A percentile compares a stretch with the other conserved stretches of the same genome.
These are phyloP conservation scores for Xylaria telfairii DNA, from an alignment of 495 filamentous ascomycete species.

Conservation along the genomic window DNA sequence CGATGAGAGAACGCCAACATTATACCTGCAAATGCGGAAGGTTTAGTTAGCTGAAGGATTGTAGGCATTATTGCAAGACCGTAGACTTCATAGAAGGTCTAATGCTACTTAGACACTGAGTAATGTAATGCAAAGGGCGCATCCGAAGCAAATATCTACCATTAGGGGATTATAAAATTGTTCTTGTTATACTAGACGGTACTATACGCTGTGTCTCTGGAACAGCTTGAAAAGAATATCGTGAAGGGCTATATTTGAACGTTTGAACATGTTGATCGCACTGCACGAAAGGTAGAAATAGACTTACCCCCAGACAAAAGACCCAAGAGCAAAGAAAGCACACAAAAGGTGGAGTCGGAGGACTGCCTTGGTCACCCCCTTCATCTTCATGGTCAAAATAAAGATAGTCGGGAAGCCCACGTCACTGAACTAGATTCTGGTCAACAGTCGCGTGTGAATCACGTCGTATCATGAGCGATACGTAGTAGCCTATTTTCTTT, in stretches of 20 bases:
- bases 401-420: neutral
- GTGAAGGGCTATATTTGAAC: neutral
- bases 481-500: no score
- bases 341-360: constrained; percentile 55
- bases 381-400: constrained; percentile 20
- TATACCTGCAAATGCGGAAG: constrained; percentile 48
- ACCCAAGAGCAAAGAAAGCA: constrained; percentile 61
- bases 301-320: constrained; percentile 65
- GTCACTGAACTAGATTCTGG: neutral
- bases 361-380: constrained; percentile 43
- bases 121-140: neutral
- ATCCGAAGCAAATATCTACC: neutral
- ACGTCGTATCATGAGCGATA: neutral
- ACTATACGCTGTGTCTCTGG: neutral
- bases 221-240: neutral
- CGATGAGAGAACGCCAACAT: constrained; percentile 62
- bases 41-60: constrained; percentile 1
- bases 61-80: neutral
- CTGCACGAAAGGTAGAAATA: neutral
- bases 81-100: neutral
- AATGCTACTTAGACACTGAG: no score
- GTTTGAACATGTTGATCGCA: neutral
- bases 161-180: no score
- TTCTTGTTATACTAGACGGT: neutral
- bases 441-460: neutral